Evolutionary conservation across 805 yeast genomes (phyloP).

Genomic region (Tetrapisispora pingtungensis): DNA sequence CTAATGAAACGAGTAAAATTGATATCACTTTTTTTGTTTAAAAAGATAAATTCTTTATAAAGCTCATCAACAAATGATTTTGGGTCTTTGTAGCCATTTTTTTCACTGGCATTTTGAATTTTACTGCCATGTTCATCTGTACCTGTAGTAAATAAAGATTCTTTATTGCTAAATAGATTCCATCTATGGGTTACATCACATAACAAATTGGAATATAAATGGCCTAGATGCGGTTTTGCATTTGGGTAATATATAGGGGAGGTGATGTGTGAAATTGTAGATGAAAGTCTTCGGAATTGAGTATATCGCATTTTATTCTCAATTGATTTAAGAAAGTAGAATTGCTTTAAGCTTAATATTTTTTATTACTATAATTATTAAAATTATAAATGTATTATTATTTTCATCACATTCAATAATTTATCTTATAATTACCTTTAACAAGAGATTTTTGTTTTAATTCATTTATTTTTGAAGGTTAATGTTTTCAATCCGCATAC

Average conservation of each 20-base stretch:
- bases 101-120: slow-evolving; percentile 75
- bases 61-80: slow-evolving; percentile 63
- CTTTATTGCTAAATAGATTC: slow-evolving; percentile 39
- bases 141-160: slow-evolving; percentile 68
- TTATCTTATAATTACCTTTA: no score
- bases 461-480: no score
- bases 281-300: slow-evolving; percentile 1
- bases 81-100: slow-evolving; percentile 40
- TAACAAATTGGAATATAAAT: slow-evolving; percentile 75
- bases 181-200: slow-evolving; percentile 75
- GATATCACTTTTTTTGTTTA: slow-evolving; percentile 53
- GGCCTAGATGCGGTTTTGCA: slow-evolving; percentile 92
- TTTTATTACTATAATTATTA: no score
- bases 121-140: slow-evolving; percentile 96
- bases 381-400: no score
- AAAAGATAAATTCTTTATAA: slow-evolving; percentile 48
- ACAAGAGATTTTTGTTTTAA: no score
- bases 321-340: no score
- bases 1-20: slow-evolving; percentile 70
- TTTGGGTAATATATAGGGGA: slow-evolving; percentile 96
- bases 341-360: no score
- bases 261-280: slow-evolving; percentile 41
- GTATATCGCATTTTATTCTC: neutral
- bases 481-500: no score
- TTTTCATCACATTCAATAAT: no score